Conservation (phyloP, 352 stramenopile genomes). For the Pythium sukuiense region DNA sequence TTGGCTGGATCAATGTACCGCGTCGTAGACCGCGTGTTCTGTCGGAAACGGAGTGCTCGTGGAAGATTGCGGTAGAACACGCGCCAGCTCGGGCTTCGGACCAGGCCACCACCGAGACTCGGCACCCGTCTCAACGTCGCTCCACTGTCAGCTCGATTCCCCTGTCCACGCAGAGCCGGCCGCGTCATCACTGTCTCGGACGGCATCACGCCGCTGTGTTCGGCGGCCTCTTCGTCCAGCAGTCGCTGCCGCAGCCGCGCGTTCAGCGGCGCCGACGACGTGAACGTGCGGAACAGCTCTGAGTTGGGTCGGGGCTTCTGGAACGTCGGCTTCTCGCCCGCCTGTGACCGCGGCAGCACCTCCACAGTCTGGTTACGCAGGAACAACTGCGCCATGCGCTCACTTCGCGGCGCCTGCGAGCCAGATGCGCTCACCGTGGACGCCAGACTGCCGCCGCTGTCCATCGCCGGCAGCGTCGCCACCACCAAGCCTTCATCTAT, state of each 20-base stretch:
- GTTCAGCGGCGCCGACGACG: slow-evolving; percentile 62
- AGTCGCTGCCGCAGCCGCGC: slow-evolving; percentile 52
- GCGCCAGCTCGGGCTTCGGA: slow-evolving; percentile 46
- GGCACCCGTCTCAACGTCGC: slow-evolving; percentile 6
- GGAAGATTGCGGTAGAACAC: slow-evolving; percentile 73
- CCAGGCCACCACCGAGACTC: slow-evolving; percentile 22
- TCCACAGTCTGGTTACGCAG: slow-evolving; percentile 77
- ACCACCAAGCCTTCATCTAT: not conserved
- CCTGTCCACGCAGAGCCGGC: slow-evolving; percentile 9
- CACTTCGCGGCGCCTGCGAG: slow-evolving; percentile 11
- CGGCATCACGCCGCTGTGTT: slow-evolving; percentile 12
- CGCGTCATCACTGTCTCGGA: slow-evolving; percentile 19
- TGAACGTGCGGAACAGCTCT: slow-evolving; percentile 75
- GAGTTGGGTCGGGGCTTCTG: slow-evolving; percentile 48
- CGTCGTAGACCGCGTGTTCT: slow-evolving; percentile 75
- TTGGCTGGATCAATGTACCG: slow-evolving; percentile 78
- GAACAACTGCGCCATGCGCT: slow-evolving; percentile 42
- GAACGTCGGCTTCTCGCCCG: slow-evolving; percentile 29
- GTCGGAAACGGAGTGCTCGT: slow-evolving; percentile 65
- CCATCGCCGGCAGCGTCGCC: not conserved
- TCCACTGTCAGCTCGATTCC: not conserved
- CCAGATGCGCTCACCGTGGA: slow-evolving; percentile 5
- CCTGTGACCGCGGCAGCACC: slow-evolving; percentile 45
- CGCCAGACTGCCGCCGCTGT: not conserved
- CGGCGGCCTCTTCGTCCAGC: slow-evolving; percentile 45